These are phyloP conservation scores for Aspergillus puulaauensis DNA, from an alignment of 2,329 filamentous ascomycete genomes.

Conservation along the genomic window DNA sequence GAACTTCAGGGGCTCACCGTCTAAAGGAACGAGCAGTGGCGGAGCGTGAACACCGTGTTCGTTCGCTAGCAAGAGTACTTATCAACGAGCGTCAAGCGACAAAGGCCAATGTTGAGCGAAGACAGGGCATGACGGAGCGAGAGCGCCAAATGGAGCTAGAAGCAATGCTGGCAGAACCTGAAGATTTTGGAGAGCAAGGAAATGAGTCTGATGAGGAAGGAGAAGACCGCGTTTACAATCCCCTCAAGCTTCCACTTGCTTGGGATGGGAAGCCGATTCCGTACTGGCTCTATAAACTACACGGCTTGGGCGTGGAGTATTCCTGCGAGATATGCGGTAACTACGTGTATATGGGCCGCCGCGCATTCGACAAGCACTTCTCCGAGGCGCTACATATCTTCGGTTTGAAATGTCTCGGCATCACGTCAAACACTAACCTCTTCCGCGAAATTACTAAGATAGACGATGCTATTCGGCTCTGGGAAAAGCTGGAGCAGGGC, in stretches of 20 bases:
- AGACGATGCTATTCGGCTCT: constrained; percentile 80
- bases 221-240: constrained; percentile 93
- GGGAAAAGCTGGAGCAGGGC: constrained; percentile 90
- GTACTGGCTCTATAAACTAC: constrained; percentile 97
- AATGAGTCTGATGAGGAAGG: constrained; percentile 70
- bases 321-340: constrained; percentile 96
- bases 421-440: constrained; percentile 77
- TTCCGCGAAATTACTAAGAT: constrained; percentile 95
- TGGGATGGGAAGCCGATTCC: constrained; percentile 99
- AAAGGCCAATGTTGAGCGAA: constrained; percentile 90
- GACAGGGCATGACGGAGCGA: constrained; percentile 94
- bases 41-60: constrained; percentile 80
- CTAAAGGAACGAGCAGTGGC: constrained; percentile 89
- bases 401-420: constrained; percentile 88
- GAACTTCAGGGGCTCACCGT: constrained; percentile 40
- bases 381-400: constrained; percentile 92
- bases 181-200: constrained; percentile 36
- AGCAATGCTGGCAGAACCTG: constrained; percentile 69
- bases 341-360: constrained; percentile 96
- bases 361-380: constrained; percentile 98
- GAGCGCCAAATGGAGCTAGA: constrained; percentile 94
- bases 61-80: constrained; percentile 77
- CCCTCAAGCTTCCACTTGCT: constrained; percentile 87
- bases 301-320: constrained; percentile 92
- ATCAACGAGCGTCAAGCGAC: constrained; percentile 86